Percentiles rank a stretch among this genome's conserved stretches.
Evolutionary conservation across 202 grass and related monocot species (phyloP).

Genomic region (Zoysia matrella): DNA sequence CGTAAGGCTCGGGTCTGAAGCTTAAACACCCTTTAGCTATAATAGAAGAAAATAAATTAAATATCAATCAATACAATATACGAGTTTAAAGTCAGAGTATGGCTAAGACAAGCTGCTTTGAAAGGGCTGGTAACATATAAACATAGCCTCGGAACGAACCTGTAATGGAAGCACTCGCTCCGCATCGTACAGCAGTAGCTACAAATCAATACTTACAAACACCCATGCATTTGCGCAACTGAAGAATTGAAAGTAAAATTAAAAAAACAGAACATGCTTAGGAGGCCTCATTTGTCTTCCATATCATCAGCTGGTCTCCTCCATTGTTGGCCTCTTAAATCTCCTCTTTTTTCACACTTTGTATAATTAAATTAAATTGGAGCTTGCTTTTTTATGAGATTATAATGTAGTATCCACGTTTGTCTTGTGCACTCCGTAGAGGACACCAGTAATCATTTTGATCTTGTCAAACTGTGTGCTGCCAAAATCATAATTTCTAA

Average conservation of each 20-base stretch:
- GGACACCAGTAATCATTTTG: conserved; percentile 11
- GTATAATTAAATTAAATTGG: conserved; percentile 21
- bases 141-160: conserved; percentile 49
- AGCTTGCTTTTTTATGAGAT: neutral
- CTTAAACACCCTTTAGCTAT: conserved; percentile 20
- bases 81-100: conserved; percentile 18
- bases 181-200: conserved; percentile 40
- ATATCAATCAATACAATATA: conserved; percentile 55
- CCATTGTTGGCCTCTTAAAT: conserved; percentile 9
- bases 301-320: neutral
- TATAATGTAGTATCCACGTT: conserved; percentile 33
- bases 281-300: neutral
- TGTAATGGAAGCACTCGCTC: conserved; percentile 30
- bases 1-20: neutral
- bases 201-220: conserved; percentile 65
- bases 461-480: conserved; percentile 19
- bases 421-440: conserved; percentile 29
- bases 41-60: conserved; percentile 31
- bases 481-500: conserved; percentile 31
- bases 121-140: conserved; percentile 52
- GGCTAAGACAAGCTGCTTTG: conserved; percentile 23
- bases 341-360: conserved; percentile 31
- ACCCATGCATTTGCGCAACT: conserved; percentile 34
- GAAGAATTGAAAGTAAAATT: neutral
- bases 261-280: conserved; percentile 42